Base-by-base conservation (phyloP, 345 rosid species). In the Dipteronia dyeriana region DNA sequence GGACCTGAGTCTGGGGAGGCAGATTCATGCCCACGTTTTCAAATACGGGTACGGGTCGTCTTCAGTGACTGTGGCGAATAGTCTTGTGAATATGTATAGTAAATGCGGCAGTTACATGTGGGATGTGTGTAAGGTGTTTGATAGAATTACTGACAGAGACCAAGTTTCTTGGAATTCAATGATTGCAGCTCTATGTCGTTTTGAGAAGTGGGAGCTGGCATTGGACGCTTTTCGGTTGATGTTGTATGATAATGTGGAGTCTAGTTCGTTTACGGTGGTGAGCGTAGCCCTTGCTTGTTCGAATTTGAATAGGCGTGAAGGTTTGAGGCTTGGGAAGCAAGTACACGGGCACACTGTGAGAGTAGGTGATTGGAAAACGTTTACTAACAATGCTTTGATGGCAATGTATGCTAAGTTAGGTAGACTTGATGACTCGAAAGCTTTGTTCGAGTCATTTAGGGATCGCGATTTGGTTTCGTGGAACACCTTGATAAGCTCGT, bases 141-240 rank as follows among this genome's bases (percentile, higher is more conserved):
- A 92, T 62, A 83, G 91, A 86, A 93, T 95, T 70, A 59, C 90
- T 8, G 91, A 84, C 12, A 89, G 87, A 77, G 95, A 95, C 87
- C 88, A 90, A 66, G 97, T 93, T 45, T 95, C 97, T 66, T 95
- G 99, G 98, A 95, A 93, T 76, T 89, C 99, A 1, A 60, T 91
- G 78, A 87, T 95, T 67, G 83, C 94, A 60, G 83, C 95, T 0
- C 74, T 91, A 31, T 92, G 98, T 56, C 83, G 86, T 47, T 82
- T 79, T 64, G 88, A 88, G 81, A 87, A 88, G 67, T 93, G 99
- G 97, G 94, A 84, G 60, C 78, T 79, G 75, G 97, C 92, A 0
- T 78, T 95, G 22, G 86, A 88, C 26, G 88, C 87, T 3, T 92
- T 93, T 80, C 83, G 89, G 77, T 75, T 82, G 67, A 95, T 93